Conservation (phyloP, 139 green algal genomes). For the Chlorella sp. region DNA sequence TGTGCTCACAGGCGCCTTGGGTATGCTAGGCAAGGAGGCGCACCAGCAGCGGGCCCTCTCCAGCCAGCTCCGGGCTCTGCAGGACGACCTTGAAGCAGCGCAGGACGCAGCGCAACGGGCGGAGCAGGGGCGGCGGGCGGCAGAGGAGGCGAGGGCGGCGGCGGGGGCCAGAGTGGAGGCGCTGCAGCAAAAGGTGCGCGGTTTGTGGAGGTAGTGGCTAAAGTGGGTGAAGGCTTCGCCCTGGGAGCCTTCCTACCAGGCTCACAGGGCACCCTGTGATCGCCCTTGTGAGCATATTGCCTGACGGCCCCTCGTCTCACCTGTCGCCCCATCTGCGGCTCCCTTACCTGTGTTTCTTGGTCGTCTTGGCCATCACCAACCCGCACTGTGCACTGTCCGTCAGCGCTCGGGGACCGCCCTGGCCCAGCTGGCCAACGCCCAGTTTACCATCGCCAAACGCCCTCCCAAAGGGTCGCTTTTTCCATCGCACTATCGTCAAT, state of each 20-base stretch:
- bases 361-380: not conserved
- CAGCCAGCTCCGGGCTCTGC: constrained; percentile 1
- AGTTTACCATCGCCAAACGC: not conserved
- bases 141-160: not conserved
- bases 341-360: not conserved
- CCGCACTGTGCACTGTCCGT: not conserved
- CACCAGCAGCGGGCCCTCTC: not conserved
- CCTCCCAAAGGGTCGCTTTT: not conserved
- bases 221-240: not conserved
- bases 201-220: not conserved
- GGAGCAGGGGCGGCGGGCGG: not conserved
- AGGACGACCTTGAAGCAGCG: not conserved
- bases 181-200: not conserved
- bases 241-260: not conserved
- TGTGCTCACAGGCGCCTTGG: constrained; percentile 9
- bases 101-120: not conserved
- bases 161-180: not conserved
- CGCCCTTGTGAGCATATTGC: not conserved
- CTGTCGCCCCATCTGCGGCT: not conserved
- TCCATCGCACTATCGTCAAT: not conserved
- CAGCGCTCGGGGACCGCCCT: too few species aligned
- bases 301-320: not conserved
- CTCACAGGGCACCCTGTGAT: not conserved
- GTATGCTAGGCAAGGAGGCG: constrained; percentile 16
- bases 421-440: too few species aligned